Base-by-base conservation (phyloP, 2,329 filamentous ascomycete species). In the Colletotrichum lentis region DNA sequence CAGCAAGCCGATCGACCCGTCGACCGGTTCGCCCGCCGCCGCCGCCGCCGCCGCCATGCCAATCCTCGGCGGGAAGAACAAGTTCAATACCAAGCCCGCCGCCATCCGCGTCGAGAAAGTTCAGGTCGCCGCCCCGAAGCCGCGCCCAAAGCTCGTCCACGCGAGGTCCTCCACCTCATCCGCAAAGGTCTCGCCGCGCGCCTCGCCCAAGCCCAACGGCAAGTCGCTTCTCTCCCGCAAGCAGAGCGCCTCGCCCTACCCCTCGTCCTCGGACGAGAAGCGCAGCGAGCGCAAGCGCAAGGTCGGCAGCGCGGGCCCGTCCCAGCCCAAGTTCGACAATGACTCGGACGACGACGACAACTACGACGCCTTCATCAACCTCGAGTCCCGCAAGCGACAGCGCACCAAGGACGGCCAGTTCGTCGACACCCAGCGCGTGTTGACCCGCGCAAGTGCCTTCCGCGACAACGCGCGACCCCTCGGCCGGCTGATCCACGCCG, bases 401-500 rank as follows among this genome's bases (percentile, higher is more conserved):
- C 84, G 83, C 71, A 74, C 76, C 20, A 78, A 77, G 47, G 80
- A 82, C 49, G 79, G 80, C 50, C 76, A 77, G 54, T 77, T 79
- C 24, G 74, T 80, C 47, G 84, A 88, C 71, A 75, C 81, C 6
- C 84, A 82, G 65, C 82, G 84, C 70, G 78, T 77, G 72, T 72
- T 87, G 63, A 79, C 80, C 67, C 82, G 83, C 69, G 76, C 80
- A 44, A 79, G 78, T 62, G 82, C 83, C 3, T 85, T 84, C 64
- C 69, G 56, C 54, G 60, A 62, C 52, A 58, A 54, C 3, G 62
- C 58, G 44, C 50, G 46, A 3, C 49, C 59, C 39, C 46, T 69
- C 27, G 76, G 82, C 43, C 75, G 77, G 41, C 83, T 90, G 66
- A 84, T 90, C 35, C 87, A 90, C 72, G 87, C 87, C 5, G 83